Base-by-base conservation (phyloP, 371 early-diverging fungal genomes). In the Syncephalastrum sp. region DNA sequence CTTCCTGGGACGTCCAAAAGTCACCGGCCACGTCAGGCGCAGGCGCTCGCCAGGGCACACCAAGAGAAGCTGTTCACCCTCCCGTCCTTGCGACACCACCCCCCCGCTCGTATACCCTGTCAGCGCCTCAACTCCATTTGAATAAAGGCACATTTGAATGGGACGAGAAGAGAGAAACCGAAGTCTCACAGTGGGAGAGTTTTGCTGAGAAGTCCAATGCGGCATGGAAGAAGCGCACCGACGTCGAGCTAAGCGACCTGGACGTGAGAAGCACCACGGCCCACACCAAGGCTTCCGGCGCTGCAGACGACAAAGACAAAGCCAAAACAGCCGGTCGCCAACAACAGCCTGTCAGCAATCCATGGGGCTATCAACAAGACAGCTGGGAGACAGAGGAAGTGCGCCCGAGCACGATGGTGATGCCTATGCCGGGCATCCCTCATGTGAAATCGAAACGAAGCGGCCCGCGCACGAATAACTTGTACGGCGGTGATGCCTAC, bases 331-430 rank as follows among this genome's bases (percentile, higher is more conserved):
- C 54, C 8, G 23, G 21, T 19, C 33, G 45, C 17, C 21, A 38
- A 47, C 21, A 38, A 47, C 4, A 29, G 25, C 53, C 13, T 12
- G 23, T 47, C 5, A 49, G 47, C n/a, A 19, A 19, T 7, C 47
- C 23, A 7, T 23, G 19, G 47, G 19, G 47, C 47, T 15, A 19
- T 16, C 47, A 16, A 15, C 42, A 60, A 15, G 63, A 70, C 23
- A 47, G 51, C 24, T 75, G 75, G 75, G 48, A 57, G 10, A 42
- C 25, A 1, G 7, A 60, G 43, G 60, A 64, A 5, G 70, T 60
- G 13, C 46, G 57, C 13, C 72, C 72, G 4, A 68, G 62, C 15
- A 54, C 61, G 0, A 75, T 75, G 75, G 42, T 45, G 16, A 72
- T 72, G 64, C 65, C 57, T n/a, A 41, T 75, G 56, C 61, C 60